Conservation (phyloP, 2,329 filamentous ascomycete species). For the Neofusicoccum parvum region DNA sequence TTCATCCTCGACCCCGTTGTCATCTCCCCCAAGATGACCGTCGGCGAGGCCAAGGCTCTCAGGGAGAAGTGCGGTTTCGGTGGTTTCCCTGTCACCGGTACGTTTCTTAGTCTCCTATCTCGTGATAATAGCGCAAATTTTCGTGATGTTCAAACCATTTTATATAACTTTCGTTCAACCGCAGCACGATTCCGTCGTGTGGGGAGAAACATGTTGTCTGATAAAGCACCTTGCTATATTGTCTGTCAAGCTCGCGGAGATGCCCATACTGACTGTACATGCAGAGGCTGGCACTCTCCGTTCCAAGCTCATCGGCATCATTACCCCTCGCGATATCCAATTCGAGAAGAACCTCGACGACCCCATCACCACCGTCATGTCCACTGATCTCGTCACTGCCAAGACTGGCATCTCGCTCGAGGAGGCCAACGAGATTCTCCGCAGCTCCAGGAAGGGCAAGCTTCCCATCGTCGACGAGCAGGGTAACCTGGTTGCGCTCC, state of each 20-base stretch:
- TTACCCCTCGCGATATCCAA: conserved; percentile 97
- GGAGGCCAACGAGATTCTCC: conserved; percentile 91
- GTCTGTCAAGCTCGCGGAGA: conserved; percentile 32
- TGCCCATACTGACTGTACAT: conserved; percentile 3
- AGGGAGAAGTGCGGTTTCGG: conserved; percentile 99
- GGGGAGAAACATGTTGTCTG: conserved; percentile 68
- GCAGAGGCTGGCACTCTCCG: conserved; percentile 88
- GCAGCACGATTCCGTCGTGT: conserved; percentile 82
- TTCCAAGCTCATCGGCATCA: conserved; percentile 95
- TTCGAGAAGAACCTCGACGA: conserved; percentile 78
- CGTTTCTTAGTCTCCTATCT: conserved; percentile 45
- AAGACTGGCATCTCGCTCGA: conserved; percentile 76
- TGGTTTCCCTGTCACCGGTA: conserved; percentile 97
- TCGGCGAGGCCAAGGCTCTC: conserved; percentile 85
- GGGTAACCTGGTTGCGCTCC: conserved; percentile 67
- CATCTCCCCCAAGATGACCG: conserved; percentile 82
- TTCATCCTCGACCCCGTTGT: conserved; percentile 97
- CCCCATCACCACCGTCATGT: conserved; percentile 88
- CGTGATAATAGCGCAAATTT: conserved; percentile 30
- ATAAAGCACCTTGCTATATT: conserved; percentile 40
- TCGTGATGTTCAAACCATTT: conserved; percentile 74
- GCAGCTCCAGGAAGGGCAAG: conserved; percentile 98
- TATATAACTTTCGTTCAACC: conserved; percentile 99
- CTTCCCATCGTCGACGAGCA: conserved; percentile 85
- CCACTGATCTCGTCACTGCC: conserved; percentile 89